These are phyloP conservation scores for Xylaria digitata DNA, from an alignment of 2,329 filamentous ascomycete genomes.

Conservation along the genomic window DNA sequence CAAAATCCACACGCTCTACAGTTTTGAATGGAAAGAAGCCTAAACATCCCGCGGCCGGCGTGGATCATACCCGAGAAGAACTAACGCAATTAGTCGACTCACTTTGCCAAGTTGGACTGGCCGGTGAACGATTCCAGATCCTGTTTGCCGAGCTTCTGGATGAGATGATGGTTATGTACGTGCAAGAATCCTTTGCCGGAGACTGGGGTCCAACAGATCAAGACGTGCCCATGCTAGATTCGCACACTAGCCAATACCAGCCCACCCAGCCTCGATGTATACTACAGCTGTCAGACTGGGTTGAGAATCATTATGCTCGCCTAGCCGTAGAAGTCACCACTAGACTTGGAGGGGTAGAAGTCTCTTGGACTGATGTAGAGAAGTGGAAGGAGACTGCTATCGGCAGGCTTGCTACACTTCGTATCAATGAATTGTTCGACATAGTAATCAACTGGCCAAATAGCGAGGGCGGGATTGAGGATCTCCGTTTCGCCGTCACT, in stretches of 20 bases:
- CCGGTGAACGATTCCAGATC: constrained; percentile 75
- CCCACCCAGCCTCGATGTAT: constrained; percentile 65
- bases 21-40: constrained; percentile 28
- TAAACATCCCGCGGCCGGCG: constrained; percentile 45
- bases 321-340: constrained; percentile 71
- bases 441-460: constrained; percentile 81
- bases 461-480: constrained; percentile 77
- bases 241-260: constrained; percentile 43
- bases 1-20: constrained; percentile 20
- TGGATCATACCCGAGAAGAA: constrained; percentile 59
- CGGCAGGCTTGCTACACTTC: constrained; percentile 73
- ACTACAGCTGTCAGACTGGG: constrained; percentile 71
- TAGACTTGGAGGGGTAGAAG: constrained; percentile 55
- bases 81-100: constrained; percentile 68
- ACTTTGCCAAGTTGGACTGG: constrained; percentile 73
- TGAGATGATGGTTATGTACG: constrained; percentile 70
- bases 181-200: constrained; percentile 70
- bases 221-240: constrained; percentile 41
- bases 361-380: constrained; percentile 68
- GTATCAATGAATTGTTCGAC: constrained; percentile 80
- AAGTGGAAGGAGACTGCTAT: constrained; percentile 78
- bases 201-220: constrained; percentile 63
- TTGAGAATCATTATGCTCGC: constrained; percentile 73
- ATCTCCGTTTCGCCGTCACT: constrained; percentile 77
- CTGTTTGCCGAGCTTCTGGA: constrained; percentile 79